These are phyloP conservation scores for Aspergillus steynii DNA, from an alignment of 495 filamentous ascomycete genomes.

Conservation along the genomic window DNA sequence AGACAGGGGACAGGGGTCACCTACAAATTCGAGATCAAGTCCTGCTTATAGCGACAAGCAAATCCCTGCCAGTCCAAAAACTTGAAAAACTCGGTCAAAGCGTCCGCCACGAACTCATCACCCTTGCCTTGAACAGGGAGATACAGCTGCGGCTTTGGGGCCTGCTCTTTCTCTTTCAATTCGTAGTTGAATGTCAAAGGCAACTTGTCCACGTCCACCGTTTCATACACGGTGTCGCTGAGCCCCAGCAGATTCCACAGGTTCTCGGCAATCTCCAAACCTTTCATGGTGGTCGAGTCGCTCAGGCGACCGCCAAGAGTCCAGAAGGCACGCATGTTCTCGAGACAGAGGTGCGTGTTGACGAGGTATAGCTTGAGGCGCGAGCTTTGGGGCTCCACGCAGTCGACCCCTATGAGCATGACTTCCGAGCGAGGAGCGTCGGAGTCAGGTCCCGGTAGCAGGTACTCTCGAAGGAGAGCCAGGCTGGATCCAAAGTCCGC, in stretches of 20 bases:
- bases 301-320: background rate
- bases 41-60: background rate
- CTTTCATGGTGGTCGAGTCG: background rate
- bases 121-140: background rate
- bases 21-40: background rate
- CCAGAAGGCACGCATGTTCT: background rate
- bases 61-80: background rate
- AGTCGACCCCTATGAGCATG: background rate
- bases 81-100: background rate
- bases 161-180: background rate
- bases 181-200: constrained; percentile 8
- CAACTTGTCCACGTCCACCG: background rate
- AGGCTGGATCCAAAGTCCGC: background rate
- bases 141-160: constrained; percentile 4
- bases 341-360: background rate
- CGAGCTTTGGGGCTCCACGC: background rate
- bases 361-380: background rate
- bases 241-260: background rate
- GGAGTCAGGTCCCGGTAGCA: background rate
- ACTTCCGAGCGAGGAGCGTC: background rate
- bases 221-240: background rate
- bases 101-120: background rate
- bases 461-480: background rate
- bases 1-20: background rate
- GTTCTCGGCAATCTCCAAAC: background rate